Conservation (phyloP, 1,284 basidiomycete genomes). For the Leucocoprinus gongylophorus region DNA sequence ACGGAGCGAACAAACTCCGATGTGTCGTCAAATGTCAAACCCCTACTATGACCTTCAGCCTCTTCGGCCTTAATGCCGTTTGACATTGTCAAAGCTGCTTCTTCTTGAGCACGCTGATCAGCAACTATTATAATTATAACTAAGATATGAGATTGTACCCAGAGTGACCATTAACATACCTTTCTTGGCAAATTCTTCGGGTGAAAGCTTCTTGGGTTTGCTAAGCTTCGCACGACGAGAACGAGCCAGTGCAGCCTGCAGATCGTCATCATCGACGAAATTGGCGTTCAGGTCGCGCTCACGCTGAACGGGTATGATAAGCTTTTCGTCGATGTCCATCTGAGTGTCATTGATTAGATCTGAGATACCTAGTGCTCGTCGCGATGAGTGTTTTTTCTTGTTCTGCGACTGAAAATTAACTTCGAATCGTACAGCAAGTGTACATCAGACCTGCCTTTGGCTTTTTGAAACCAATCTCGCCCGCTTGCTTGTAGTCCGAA, state of each 20-base stretch:
- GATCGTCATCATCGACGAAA: constrained; percentile 97
- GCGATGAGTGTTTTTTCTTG: constrained; percentile 83
- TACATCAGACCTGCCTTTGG: constrained; percentile 54
- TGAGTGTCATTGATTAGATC: constrained; percentile 46
- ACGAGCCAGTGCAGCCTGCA: constrained; percentile 88
- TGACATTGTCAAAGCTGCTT: constrained; percentile 24
- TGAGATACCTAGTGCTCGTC: constrained; percentile 56
- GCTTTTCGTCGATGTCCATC: constrained; percentile 77
- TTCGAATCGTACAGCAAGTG: neutral
- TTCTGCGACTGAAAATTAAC: constrained; percentile 46
- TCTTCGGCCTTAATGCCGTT: constrained; percentile 50
- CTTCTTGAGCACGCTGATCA: constrained; percentile 50
- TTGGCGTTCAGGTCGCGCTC: constrained; percentile 72
- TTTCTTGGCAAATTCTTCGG: constrained; percentile 79
- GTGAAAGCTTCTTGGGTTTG: constrained; percentile 71
- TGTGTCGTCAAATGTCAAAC: constrained; percentile 92
- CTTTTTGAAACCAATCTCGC: constrained; percentile 92
- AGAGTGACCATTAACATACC: constrained; percentile 42
- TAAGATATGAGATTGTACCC: neutral
- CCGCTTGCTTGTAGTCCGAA: constrained; percentile 86
- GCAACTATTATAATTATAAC: constrained; percentile 48
- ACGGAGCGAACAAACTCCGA: constrained; percentile 95
- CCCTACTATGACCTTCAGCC: constrained; percentile 46
- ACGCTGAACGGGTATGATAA: constrained; percentile 51
- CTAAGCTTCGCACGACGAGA: constrained; percentile 78